Evolutionary conservation across 345 rosid genomes (phyloP), one percentile per base, ranked within the genome.

Genomic region (Clausena lansium): DNA sequence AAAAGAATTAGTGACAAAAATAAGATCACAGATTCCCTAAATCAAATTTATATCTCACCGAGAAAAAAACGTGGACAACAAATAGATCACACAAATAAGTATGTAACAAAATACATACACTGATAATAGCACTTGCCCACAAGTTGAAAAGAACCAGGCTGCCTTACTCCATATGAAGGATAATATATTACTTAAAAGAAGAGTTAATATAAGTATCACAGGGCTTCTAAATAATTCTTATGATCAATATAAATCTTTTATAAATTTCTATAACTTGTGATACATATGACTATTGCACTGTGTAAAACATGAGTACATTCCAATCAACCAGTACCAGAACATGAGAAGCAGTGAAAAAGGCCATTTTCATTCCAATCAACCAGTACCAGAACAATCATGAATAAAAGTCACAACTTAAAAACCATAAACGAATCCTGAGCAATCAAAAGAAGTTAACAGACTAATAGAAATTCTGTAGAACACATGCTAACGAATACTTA

Each of bases 1-100:
- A 65, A 71, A 76, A 78, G 60, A 54, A 70, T 74, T 47, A 52
- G 60, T 80, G 63, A 79, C 2, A 32, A 71, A 7, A 62, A 67
- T 64, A 67, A 62, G 33, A 78, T 67, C 30, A 71, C 27, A 47
- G 59, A 25, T 35, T 41, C 75, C 9, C 33, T 11, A n/a, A 54
- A 54, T 20, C 39, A 80, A 24, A 47, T 76, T 52, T 39, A 55
- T 69, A 35, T 35, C 67, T 45, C 74, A 81, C 25, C 7, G 52
- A 57, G 19, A 78, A 7, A 47, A 45, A 38, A 22, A 39, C 14
- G 33, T 28, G 3, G 35, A 27, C 68, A 52, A 61, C 36, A 35
- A 35, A 57, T 61, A 28, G 9, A 77, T 47, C 35, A 33, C 19
- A 39, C 13, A 70, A 68, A 47, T 58, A 10, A 14, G 66, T 10